phyloP scores from a whole-genome alignment of 2,329 filamentous ascomycete genomes.

The Calycina marina region DNA sequence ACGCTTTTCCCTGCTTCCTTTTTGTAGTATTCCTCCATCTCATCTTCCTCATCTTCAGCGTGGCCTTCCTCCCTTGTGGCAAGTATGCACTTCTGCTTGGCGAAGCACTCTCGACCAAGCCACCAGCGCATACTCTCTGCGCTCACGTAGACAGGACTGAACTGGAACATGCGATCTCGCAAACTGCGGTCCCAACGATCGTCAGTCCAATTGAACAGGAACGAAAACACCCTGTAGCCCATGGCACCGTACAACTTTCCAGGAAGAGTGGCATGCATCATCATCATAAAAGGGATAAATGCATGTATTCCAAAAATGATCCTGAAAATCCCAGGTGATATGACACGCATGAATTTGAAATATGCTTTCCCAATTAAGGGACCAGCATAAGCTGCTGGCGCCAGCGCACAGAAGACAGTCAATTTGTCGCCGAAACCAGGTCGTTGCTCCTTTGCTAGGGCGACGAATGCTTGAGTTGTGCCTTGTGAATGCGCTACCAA shows the following conservation, averaged over 20 bases:
- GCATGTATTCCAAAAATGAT: conserved; percentile 81
- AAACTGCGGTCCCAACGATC: conserved; percentile 69
- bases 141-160: conserved; percentile 79
- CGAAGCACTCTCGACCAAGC: conserved; percentile 78
- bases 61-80: conserved; percentile 58
- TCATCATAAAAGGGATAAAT: conserved; percentile 91
- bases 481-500: conserved; percentile 83
- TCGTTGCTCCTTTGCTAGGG: conserved; percentile 76
- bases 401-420: conserved; percentile 80
- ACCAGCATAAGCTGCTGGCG: conserved; percentile 81
- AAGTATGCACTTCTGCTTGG: conserved; percentile 73
- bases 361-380: conserved; percentile 75
- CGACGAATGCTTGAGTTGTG: conserved; percentile 77
- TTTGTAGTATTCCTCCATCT: conserved; percentile 22
- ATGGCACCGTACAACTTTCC: conserved; percentile 60
- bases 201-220: conserved; percentile 81
- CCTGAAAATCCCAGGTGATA: conserved; percentile 63
- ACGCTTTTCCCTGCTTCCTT: not conserved
- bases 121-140: conserved; percentile 92
- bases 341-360: conserved; percentile 79
- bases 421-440: conserved; percentile 72
- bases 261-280: conserved; percentile 54
- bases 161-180: conserved; percentile 76
- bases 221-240: conserved; percentile 80
- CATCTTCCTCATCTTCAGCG: conserved; percentile 37